These are phyloP conservation scores for Heliosperma pusillum DNA, from an alignment of 148 eudicot genomes.

Conservation along the genomic window DNA sequence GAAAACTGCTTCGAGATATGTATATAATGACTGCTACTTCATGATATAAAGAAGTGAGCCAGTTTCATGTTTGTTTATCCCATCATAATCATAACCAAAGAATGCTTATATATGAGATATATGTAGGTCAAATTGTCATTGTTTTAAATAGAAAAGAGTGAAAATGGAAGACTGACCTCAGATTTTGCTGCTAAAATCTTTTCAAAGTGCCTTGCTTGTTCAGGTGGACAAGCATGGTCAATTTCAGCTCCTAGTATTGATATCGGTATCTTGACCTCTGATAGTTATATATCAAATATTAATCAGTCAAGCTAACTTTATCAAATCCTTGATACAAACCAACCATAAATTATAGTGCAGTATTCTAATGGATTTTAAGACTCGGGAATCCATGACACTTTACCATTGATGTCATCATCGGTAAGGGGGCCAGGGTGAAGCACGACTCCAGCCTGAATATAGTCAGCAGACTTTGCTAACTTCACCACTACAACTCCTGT, in stretches of 20 bases:
- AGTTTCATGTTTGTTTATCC: background rate
- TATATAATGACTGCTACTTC: too few species aligned
- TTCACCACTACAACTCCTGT: slow-evolving; percentile 40
- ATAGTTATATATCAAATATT: slow-evolving; percentile 6
- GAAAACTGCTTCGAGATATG: too few species aligned
- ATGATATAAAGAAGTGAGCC: too few species aligned
- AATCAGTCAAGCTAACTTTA: background rate
- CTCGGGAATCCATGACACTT: background rate
- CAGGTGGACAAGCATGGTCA: slow-evolving; percentile 38
- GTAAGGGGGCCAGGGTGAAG: slow-evolving; percentile 44
- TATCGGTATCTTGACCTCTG: slow-evolving; percentile 45
- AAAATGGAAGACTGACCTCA: slow-evolving; percentile 32
- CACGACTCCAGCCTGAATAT: slow-evolving; percentile 42
- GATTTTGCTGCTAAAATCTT: slow-evolving; percentile 37
- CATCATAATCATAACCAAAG: background rate
- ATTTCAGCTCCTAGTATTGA: slow-evolving; percentile 51
- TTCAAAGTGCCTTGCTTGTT: slow-evolving; percentile 35
- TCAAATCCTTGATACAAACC: background rate
- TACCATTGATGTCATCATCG: slow-evolving; percentile 43
- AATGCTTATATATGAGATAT: too few species aligned
- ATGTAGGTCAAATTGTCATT: background rate
- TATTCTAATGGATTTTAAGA: background rate
- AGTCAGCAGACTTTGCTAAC: slow-evolving; percentile 35
- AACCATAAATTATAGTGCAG: background rate
- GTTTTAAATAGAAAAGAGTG: background rate